phyloP scores from a whole-genome alignment of 2,329 filamentous ascomycete species.

The Cercospora zeae-maydis region DNA sequence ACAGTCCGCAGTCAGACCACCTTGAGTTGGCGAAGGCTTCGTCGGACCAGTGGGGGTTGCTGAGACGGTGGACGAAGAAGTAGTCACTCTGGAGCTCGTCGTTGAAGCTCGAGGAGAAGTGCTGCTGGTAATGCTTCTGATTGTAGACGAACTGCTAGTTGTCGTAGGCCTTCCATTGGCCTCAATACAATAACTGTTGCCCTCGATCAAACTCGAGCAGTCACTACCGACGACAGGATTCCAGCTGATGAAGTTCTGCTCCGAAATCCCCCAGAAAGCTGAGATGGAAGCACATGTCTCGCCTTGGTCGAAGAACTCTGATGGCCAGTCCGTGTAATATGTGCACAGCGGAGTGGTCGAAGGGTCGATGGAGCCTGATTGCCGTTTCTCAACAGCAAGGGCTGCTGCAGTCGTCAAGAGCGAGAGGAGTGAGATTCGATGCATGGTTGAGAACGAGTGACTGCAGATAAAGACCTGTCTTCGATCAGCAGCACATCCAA shows the following conservation, averaged over 20 bases:
- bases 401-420: not conserved
- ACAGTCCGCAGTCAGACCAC: constrained; percentile 6
- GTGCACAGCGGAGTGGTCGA: not conserved
- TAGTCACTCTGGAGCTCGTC: not conserved
- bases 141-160: not conserved
- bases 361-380: not conserved
- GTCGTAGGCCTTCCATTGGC: not conserved
- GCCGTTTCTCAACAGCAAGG: not conserved
- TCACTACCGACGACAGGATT: not conserved
- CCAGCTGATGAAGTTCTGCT: not conserved
- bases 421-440: not conserved
- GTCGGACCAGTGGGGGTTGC: not conserved
- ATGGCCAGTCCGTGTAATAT: not conserved
- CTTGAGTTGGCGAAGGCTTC: not conserved
- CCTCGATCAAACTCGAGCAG: not conserved
- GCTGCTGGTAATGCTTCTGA: not conserved
- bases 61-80: not conserved
- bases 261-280: not conserved
- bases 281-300: not conserved
- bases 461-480: not conserved
- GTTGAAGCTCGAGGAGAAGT: not conserved
- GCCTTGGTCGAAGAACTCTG: not conserved
- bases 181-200: not conserved
- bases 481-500: not conserved
- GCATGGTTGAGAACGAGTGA: not conserved